Evolutionary conservation across 2,329 filamentous ascomycete genomes (phyloP), one percentile per base, ranked within the genome.

Genomic region (Cytospora schulzeri): DNA sequence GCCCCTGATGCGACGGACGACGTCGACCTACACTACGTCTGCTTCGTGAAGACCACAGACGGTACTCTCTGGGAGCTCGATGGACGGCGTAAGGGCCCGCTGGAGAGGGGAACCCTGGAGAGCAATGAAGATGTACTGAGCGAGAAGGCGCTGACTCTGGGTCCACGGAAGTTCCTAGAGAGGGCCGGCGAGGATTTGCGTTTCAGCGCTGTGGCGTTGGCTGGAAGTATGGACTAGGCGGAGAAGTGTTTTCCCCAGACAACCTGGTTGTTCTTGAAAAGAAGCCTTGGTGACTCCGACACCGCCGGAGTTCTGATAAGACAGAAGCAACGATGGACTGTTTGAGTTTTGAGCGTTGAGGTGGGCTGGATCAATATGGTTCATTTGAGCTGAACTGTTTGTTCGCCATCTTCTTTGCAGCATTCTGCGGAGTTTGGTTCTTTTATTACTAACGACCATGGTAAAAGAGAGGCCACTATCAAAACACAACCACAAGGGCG

Each of bases 21-120:
- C 70, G 83, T 97, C n/a, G 94, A 97, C 73, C 81, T 97, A 71
- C 95, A 99, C 80, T 98, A 96, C 75, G 94, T 98, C 55, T 95
- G 92, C 73, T 99, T 98, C 77, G 91, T 95, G 60, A 95, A 93
- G 80, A 81, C 81, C 35, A 78, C 78, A 59, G 87, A 91, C 74
- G 89, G 89, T 62, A 84, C 75, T 15, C 71, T 87, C 45, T 87
- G 84, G 83, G 85, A 88, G 78, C 79, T 88, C 14, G 85, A 88
- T 70, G 85, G 85, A 3, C 77, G 85, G 58, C 73, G 83, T 63
- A 87, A 85, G 75, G 85, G 85, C 0, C 85, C 85, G 9, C 77
- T 88, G 33, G 73, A 78, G 50, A 75, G 84, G 28, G 90, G 89
- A 0, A 72, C 77, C 52, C 74, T 93, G 60, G 80, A 71, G 0